Conservation (phyloP, 805 yeast species). For the Hanseniaspora lachancei region DNA sequence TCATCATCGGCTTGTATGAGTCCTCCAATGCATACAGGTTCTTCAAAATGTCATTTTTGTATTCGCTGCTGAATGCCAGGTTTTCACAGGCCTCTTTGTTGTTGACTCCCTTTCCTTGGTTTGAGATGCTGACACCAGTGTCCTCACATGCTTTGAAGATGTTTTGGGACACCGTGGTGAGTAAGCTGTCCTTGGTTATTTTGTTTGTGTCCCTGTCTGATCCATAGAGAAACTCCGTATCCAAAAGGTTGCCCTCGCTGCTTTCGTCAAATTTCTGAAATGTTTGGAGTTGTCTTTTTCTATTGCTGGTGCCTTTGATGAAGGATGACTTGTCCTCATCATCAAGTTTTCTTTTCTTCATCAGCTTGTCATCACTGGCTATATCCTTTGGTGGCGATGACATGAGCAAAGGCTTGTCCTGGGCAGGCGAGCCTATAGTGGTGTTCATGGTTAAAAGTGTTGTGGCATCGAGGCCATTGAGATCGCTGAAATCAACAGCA, state of each 20-base stretch:
- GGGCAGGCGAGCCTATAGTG: neutral
- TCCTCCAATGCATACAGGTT: conserved; percentile 58
- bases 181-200: neutral
- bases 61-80: conserved; percentile 83
- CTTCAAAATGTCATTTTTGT: conserved; percentile 70
- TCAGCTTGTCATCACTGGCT: neutral
- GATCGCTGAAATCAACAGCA: conserved; percentile 2
- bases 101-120: neutral
- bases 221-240: neutral
- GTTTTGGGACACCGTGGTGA: neutral
- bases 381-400: conserved; percentile 6
- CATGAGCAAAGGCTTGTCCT: neutral
- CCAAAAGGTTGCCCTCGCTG: neutral
- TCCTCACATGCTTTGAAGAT: neutral
- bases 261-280: neutral
- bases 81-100: conserved; percentile 25
- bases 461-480: neutral
- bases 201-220: neutral
- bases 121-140: too few relatives aligned
- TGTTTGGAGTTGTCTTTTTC: conserved; percentile 1
- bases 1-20: conserved; percentile 57
- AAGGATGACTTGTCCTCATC: neutral
- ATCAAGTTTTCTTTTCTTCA: conserved; percentile 3
- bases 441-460: neutral
- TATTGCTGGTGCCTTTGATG: neutral